phyloP scores from a whole-genome alignment of 108 stramenopile species.

The Seminavis robusta region DNA sequence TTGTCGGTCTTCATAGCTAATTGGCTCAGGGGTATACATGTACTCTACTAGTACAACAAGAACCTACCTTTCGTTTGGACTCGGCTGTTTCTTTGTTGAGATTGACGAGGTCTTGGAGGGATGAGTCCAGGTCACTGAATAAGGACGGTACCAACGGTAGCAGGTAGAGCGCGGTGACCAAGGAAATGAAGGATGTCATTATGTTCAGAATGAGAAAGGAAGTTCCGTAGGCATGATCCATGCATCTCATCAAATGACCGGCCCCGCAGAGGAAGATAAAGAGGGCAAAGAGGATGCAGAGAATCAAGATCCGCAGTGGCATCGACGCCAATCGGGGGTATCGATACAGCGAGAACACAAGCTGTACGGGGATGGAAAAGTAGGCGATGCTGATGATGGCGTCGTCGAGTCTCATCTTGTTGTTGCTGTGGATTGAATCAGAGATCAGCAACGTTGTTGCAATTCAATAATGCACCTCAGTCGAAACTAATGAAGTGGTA shows the following conservation, averaged over 20 bases:
- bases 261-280: constrained; percentile 54
- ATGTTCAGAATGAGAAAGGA: constrained; percentile 22
- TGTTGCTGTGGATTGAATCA: too few species aligned
- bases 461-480: too few species aligned
- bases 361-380: constrained; percentile 53
- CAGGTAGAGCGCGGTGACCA: constrained; percentile 36
- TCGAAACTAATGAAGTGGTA: too few species aligned
- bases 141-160: constrained; percentile 32
- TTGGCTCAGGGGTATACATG: too few species aligned
- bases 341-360: constrained; percentile 26
- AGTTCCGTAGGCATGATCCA: constrained; percentile 8
- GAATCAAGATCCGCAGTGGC: constrained; percentile 21
- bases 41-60: too few species aligned
- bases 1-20: too few species aligned
- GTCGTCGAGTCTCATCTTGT: constrained; percentile 22
- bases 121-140: constrained; percentile 8
- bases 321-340: constrained; percentile 37
- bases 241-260: constrained; percentile 37
- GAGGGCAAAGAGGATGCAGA: constrained; percentile 41
- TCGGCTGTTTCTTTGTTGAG: constrained; percentile 12
- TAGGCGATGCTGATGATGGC: constrained; percentile 45
- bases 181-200: constrained; percentile 35
- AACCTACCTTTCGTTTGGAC: constrained; percentile 16
- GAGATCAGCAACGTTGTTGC: too few species aligned
- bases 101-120: constrained; percentile 8